Base-by-base conservation (phyloP, 768 basidiomycete species). In the Coprinopsis sp. region DNA sequence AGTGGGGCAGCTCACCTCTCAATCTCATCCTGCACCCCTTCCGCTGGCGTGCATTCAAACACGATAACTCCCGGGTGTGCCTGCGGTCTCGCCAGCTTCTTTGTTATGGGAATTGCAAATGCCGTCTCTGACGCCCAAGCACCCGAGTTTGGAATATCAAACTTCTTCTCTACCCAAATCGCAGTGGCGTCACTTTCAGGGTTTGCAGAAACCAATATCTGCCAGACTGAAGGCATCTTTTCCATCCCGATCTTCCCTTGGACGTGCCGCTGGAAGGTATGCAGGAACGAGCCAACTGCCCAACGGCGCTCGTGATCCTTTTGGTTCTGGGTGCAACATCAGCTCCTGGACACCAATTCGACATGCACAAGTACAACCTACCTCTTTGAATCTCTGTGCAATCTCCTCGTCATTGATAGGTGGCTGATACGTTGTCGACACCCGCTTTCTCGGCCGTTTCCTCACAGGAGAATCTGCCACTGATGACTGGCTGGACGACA, bases 151-250 rank as follows among this genome's bases (percentile, higher is more conserved):
- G 83, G 82, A 11, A 87, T 72, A 51, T 82, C 72, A 50, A 90
- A 88, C 62, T 91, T 91, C 53, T 73, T 72, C 56, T 88, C 81
- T 33, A 89, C 55, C 87, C 87, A 90, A 30, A 88, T 87, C 3
- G 86, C 85, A 6, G 87, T 89, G 16, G 77, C 78, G 54, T 88
- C 85, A 53, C 72, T 79, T 47, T 81, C 81, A 11, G 79, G 77
- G 56, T 89, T 88, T 55, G 79, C 69, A 2, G 87, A 86, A n/a
- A 90, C 58, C 87, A 87, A 89, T 30, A 79, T 62, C 21, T 73
- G 70, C 82, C 84, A 88, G 6, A 76, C 64, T 2, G 63, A 54
- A 37, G 56, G 65, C 46, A 67, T 60, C 3, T 58, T 61, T 25
- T 55, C 44, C 14, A 67, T 51, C 22, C 54, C 58, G n/a, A 60